Evolutionary conservation across 768 basidiomycete species (phyloP).

Genomic region (Paxillus rubicundulus): DNA sequence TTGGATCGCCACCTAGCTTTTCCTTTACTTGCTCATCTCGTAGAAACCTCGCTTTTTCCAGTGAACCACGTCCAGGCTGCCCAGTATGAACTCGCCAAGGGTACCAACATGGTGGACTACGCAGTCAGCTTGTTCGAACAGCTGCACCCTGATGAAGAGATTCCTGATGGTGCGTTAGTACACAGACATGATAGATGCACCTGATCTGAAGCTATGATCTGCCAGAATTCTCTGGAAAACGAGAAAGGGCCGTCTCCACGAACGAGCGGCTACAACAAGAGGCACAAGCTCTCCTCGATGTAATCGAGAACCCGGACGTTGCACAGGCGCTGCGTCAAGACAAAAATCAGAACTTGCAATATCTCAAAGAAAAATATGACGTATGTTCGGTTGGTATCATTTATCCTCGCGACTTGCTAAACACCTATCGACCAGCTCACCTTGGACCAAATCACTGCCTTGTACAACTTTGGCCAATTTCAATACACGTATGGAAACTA

Average conservation of each 20-base stretch:
- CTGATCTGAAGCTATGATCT: background rate
- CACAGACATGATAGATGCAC: background rate
- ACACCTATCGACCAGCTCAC: slow-evolving; percentile 60
- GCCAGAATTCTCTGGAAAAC: slow-evolving; percentile 81
- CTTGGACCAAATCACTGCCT: slow-evolving; percentile 88
- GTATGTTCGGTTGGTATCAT: slow-evolving; percentile 44
- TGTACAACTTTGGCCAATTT: slow-evolving; percentile 98
- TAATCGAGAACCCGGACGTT: slow-evolving; percentile 96
- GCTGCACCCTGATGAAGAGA: slow-evolving; percentile 67
- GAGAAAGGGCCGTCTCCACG: slow-evolving; percentile 77
- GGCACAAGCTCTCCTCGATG: slow-evolving; percentile 89
- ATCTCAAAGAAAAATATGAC: slow-evolving; percentile 89
- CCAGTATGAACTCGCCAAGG: slow-evolving; percentile 96
- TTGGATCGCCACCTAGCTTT: slow-evolving; percentile 94
- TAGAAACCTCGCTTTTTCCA: slow-evolving; percentile 71
- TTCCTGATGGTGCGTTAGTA: slow-evolving; percentile 57
- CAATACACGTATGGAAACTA: slow-evolving; percentile 99
- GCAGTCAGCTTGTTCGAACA: slow-evolving; percentile 77
- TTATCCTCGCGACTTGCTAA: slow-evolving; percentile 3
- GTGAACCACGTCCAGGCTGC: slow-evolving; percentile 78
- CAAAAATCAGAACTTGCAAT: slow-evolving; percentile 93
- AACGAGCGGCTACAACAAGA: slow-evolving; percentile 85
- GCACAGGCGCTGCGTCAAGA: slow-evolving; percentile 93
- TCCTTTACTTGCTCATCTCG: slow-evolving; percentile 87
- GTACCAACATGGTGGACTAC: slow-evolving; percentile 98